These are phyloP conservation scores for Globisporangium alternatum DNA, from an alignment of 352 stramenopile species.

Conservation along the genomic window DNA sequence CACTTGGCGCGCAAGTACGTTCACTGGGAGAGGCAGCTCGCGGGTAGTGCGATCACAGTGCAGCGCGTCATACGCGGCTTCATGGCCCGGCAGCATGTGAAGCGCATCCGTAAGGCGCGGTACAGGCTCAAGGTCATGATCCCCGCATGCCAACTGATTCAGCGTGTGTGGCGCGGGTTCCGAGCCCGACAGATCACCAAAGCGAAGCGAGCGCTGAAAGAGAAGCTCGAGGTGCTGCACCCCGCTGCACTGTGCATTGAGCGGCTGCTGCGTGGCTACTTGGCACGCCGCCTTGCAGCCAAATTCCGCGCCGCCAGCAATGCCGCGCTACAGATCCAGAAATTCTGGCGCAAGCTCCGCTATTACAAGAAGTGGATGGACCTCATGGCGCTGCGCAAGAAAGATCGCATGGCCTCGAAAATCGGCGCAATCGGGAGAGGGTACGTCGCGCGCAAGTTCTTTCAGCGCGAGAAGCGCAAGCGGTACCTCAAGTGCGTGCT, in stretches of 20 bases:
- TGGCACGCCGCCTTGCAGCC: conserved; percentile 38
- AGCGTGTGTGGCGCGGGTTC: conserved; percentile 56
- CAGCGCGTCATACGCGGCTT: conserved; percentile 59
- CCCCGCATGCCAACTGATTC: conserved; percentile 40
- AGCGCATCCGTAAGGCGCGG: conserved; percentile 38
- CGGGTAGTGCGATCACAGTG: conserved; percentile 37
- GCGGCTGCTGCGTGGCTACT: conserved; percentile 46
- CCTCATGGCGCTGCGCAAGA: conserved; percentile 40
- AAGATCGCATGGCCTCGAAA: conserved; percentile 52
- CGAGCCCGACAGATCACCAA: conserved; percentile 28
- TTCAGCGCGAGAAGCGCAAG: conserved; percentile 42
- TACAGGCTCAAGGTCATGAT: conserved; percentile 44
- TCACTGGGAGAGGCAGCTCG: conserved; percentile 39
- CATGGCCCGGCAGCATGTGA: conserved; percentile 43
- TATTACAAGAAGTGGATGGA: conserved; percentile 51
- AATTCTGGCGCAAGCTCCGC: conserved; percentile 41
- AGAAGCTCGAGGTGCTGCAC: conserved; percentile 36
- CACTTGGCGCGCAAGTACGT: conserved; percentile 38
- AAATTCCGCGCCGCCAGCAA: conserved; percentile 26
- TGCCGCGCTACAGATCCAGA: conserved; percentile 46
- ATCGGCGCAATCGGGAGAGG: conserved; percentile 64
- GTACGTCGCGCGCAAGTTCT: conserved; percentile 58
- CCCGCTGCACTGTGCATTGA: conserved; percentile 55
- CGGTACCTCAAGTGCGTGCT: conserved; percentile 40
- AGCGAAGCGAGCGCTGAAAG: conserved; percentile 25